Base-by-base conservation (phyloP, 2,329 filamentous ascomycete species). In the Aspergillus sp. region DNA sequence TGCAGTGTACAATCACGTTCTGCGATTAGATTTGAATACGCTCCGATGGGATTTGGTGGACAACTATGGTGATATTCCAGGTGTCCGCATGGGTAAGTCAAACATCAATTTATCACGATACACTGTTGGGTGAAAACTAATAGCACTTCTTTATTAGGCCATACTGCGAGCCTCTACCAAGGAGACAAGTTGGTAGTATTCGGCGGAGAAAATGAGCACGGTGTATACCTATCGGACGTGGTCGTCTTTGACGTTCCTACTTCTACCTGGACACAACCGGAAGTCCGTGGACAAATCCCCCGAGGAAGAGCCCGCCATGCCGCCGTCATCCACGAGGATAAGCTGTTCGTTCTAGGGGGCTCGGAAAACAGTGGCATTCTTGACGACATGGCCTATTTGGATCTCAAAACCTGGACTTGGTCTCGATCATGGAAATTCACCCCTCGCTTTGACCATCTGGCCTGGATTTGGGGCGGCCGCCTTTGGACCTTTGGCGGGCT, bases 331-430 rank as follows among this genome's bases (percentile, higher is more conserved):
- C 89, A 98, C 71, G 93, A 99, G 69, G 93, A 99, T 77, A 98
- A 96, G 71, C 81, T 99, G 8, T 99, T 97, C 71, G 89, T 99
- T 60, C 88, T 96, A 58, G 95, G 95, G 56, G 95, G 95, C 66
- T 96, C 93, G 2, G 89, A 93, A 64, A 92, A 95, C 64, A 96
- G 91, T 70, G 88, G 91, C 66, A 93, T 98, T 22, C 81, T 98
- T 49, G 93, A 98, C 72, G 95, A 99, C 70, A 91, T 99, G 51
- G 96, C 92, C 78, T 99, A 96, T 70, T 84, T 99, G 49, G 95
- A 99, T 71, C 81, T 99, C 47, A 97, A 96, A 79, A 98, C 95
- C 2, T 97, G 91, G 82, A 96, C 93, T 0, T 99, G 95, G 95
- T 98, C 93, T 56, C 87, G 91, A 57, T 88, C 91, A 41, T 99